Percentiles rank a stretch among this genome's conserved stretches.
phyloP scores from a whole-genome alignment of 371 early-diverging fungal species.

The Mucor lusitanicus region DNA sequence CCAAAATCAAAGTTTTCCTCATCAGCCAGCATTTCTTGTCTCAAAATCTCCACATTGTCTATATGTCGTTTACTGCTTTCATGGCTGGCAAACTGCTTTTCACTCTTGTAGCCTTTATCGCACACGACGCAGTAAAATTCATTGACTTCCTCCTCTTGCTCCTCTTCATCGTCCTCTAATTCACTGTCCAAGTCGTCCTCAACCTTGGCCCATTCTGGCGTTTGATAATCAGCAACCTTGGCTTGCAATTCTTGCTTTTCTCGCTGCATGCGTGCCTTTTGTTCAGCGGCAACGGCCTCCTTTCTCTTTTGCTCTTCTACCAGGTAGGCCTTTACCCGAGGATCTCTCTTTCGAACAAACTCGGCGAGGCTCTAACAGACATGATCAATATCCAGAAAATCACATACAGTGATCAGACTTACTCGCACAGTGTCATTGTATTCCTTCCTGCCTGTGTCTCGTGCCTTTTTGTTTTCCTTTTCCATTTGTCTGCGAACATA shows the following conservation, averaged over 20 bases:
- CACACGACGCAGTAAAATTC: conserved; percentile 81
- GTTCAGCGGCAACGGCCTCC: conserved; percentile 55
- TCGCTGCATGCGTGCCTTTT: conserved; percentile 52
- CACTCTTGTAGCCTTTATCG: conserved; percentile 75
- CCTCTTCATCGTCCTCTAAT: conserved; percentile 35
- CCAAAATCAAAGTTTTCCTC: conserved; percentile 46
- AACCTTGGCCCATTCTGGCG: conserved; percentile 67
- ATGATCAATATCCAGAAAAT: not conserved
- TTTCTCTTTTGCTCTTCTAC: conserved; percentile 54
- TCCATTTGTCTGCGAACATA: conserved; percentile 84
- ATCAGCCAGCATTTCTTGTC: conserved; percentile 68
- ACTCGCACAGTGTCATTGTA: conserved; percentile 84
- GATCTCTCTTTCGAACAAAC: conserved; percentile 78
- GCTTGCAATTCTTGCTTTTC: conserved; percentile 56
- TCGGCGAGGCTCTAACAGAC: conserved; percentile 44
- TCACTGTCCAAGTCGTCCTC: conserved; percentile 24
- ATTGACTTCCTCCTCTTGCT: conserved; percentile 43
- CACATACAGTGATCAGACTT: conserved; percentile 14
- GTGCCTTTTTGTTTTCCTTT: conserved; percentile 86
- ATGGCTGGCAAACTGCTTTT: conserved; percentile 76
- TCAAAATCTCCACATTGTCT: conserved; percentile 64
- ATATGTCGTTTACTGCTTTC: conserved; percentile 78
- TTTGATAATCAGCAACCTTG: conserved; percentile 53
- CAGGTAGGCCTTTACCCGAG: conserved; percentile 63
- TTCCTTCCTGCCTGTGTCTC: conserved; percentile 81